phyloP scores from a whole-genome alignment of 768 basidiomycete species.

The Flagelloscypha sp. region DNA sequence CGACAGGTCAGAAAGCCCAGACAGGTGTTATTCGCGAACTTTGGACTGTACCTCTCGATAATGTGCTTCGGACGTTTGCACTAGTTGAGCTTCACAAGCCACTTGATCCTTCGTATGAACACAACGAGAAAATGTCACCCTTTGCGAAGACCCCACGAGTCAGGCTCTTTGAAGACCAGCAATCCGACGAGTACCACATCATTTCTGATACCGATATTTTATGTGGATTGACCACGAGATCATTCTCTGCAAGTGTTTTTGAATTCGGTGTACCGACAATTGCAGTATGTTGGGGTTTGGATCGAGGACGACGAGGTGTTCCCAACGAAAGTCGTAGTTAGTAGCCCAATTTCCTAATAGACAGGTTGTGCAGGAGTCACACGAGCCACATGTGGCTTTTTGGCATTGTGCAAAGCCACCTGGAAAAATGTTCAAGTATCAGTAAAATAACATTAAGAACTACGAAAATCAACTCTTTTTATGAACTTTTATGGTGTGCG shows the following conservation, averaged over 20 bases:
- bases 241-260: slow-evolving; percentile 1
- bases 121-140: no score
- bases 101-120: slow-evolving; percentile 3
- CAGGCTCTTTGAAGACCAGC: not conserved
- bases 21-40: slow-evolving; percentile 5
- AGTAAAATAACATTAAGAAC: no score
- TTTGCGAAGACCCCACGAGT: no score
- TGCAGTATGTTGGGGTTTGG: slow-evolving; percentile 10
- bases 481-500: no score
- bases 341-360: no score
- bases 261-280: not conserved
- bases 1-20: not conserved
- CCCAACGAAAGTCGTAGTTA: no score
- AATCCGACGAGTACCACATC: not conserved
- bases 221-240: slow-evolving; percentile 5
- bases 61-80: slow-evolving; percentile 5
- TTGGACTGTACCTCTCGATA: slow-evolving; percentile 5
- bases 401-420: no score
- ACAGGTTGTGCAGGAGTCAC: no score
- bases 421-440: no score
- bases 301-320: no score
- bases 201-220: slow-evolving; percentile 7
- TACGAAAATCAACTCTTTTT: no score
- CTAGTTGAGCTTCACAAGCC: slow-evolving; percentile 1
- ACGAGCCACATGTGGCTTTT: no score